These are phyloP conservation scores for Penicillium sp. DNA, from an alignment of 2,329 filamentous ascomycete species.

Conservation along the genomic window DNA sequence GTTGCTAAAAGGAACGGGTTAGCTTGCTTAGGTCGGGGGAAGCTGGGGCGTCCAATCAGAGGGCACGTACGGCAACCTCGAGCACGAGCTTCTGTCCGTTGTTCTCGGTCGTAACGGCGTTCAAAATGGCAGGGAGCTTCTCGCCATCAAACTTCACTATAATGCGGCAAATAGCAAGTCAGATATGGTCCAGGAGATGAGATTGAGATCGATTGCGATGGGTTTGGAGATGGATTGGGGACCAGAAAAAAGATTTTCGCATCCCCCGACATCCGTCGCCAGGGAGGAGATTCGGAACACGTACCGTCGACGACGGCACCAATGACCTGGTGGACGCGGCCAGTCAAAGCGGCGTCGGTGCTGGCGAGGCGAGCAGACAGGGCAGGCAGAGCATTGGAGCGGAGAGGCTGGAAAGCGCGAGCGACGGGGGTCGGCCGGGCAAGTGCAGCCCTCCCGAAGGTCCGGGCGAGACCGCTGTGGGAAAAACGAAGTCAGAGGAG, in stretches of 20 bases:
- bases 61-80: constrained; percentile 81
- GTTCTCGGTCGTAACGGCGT: constrained; percentile 90
- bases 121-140: constrained; percentile 94
- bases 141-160: constrained; percentile 95
- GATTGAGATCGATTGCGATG: constrained; percentile 31
- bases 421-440: constrained; percentile 55
- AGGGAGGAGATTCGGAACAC: constrained; percentile 37
- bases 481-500: constrained; percentile 17
- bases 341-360: constrained; percentile 56
- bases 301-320: constrained; percentile 98
- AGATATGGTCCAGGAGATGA: constrained; percentile 26
- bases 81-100: constrained; percentile 91
- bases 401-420: constrained; percentile 57
- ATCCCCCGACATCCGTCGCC: constrained; percentile 19
- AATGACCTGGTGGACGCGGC: constrained; percentile 79
- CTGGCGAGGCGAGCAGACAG: constrained; percentile 62
- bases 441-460: constrained; percentile 60
- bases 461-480: constrained; percentile 63
- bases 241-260: constrained; percentile 46
- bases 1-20: constrained; percentile 66
- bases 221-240: constrained; percentile 37
- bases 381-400: constrained; percentile 58
- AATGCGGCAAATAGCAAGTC: constrained; percentile 29
- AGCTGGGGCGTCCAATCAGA: constrained; percentile 19
- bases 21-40: constrained; percentile 20